These are phyloP conservation scores for Mycosarcoma mackinlayi DNA, from an alignment of 1,284 basidiomycete genomes.

Conservation along the genomic window DNA sequence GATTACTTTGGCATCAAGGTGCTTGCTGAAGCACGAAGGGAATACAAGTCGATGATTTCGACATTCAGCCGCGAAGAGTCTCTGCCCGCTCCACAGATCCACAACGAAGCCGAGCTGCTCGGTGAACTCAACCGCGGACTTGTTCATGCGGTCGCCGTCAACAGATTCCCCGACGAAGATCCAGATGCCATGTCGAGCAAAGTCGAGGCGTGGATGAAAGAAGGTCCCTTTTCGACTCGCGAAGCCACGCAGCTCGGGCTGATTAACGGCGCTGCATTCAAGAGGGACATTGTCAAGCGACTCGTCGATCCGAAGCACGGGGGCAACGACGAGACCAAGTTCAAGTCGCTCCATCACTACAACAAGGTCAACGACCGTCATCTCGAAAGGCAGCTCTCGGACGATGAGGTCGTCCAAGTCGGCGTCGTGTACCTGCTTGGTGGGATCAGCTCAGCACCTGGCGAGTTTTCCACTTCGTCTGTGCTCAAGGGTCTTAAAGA, in stretches of 20 bases:
- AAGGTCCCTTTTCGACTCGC: conserved; percentile 68
- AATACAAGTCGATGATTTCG: conserved; percentile 69
- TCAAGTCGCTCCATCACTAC: conserved; percentile 59
- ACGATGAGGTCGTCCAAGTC: conserved; percentile 65
- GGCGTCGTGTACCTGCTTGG: conserved; percentile 70
- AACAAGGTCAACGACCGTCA: conserved; percentile 39
- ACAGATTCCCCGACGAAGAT: conserved; percentile 52
- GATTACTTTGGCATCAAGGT: conserved; percentile 70
- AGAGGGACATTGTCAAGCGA: conserved; percentile 64
- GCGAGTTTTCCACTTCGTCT: conserved; percentile 65
- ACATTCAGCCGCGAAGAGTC: conserved; percentile 55
- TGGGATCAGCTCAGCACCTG: conserved; percentile 62
- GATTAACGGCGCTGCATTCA: conserved; percentile 67
- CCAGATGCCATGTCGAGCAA: conserved; percentile 54
- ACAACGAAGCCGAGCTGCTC: conserved; percentile 62
- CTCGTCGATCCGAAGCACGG: conserved; percentile 50
- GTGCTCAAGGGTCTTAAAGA: conserved; percentile 69
- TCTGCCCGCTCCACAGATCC: conserved; percentile 52
- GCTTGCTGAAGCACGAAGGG: conserved; percentile 69
- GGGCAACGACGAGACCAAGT: conserved; percentile 52
- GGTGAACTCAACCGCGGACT: conserved; percentile 61
- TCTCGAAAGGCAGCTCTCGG: conserved; percentile 48
- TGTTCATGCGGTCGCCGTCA: conserved; percentile 56
- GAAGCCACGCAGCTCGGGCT: conserved; percentile 68
- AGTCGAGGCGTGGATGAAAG: conserved; percentile 61